A percentile compares a stretch with the other conserved stretches of the same genome.
Conservation (phyloP, 257 asterid species). For the Salvia splendens region DNA sequence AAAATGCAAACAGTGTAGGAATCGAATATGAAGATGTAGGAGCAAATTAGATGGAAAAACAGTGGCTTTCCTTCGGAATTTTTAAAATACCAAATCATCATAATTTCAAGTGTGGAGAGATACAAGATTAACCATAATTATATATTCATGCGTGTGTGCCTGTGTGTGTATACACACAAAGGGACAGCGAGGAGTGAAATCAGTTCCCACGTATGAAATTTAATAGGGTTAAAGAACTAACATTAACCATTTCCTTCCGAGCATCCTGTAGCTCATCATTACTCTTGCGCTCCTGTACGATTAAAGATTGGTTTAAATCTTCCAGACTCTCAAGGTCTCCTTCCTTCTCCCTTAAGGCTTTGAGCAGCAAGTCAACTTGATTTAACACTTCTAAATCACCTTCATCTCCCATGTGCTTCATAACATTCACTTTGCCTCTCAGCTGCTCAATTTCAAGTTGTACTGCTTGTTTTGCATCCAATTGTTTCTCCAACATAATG, state of each 20-base stretch:
- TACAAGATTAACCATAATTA: constrained; percentile 4
- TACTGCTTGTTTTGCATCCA: constrained; percentile 61
- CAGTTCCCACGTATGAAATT: not conserved
- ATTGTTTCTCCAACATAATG: constrained; percentile 56
- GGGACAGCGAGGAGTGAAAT: constrained; percentile 7
- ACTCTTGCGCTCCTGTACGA: constrained; percentile 61
- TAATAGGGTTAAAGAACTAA: constrained; percentile 36
- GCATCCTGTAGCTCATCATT: constrained; percentile 83
- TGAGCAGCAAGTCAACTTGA: constrained; percentile 48
- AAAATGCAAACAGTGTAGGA: too few relatives aligned
- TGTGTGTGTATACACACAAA: not conserved
- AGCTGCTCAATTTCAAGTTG: constrained; percentile 62
- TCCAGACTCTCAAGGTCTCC: constrained; percentile 58
- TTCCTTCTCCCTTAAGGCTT: constrained; percentile 60
- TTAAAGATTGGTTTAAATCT: constrained; percentile 55
- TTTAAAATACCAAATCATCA: constrained; percentile 11
- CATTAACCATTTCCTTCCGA: constrained; percentile 68
- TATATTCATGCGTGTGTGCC: not conserved
- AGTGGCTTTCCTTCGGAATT: constrained; percentile 5
- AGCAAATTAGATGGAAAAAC: not conserved
- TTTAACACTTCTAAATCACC: constrained; percentile 56
- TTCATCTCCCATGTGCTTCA: constrained; percentile 55
- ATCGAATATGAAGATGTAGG: too few relatives aligned
- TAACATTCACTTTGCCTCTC: constrained; percentile 53
- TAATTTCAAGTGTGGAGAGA: constrained; percentile 15